Percentiles rank a stretch among this genome's conserved stretches.
Conservation (phyloP, 2,329 filamentous ascomycete genomes). For the Fusarium dimerum region DNA sequence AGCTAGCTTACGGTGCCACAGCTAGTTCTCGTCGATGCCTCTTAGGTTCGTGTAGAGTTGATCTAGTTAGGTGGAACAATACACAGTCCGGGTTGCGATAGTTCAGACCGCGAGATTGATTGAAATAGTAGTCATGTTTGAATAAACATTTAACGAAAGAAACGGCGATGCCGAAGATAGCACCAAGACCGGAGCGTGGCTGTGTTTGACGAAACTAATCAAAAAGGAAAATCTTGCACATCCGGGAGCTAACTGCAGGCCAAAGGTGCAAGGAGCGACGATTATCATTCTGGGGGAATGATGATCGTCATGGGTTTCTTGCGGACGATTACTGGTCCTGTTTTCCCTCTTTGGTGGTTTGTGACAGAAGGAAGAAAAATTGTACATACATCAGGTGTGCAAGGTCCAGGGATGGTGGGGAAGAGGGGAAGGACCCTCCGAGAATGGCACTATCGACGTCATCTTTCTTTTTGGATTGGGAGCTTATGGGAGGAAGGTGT, state of each 20-base stretch:
- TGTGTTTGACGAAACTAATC: neutral
- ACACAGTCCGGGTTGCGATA: too few relatives aligned
- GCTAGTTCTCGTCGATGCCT: too few relatives aligned
- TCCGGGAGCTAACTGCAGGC: neutral
- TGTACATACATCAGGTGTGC: neutral
- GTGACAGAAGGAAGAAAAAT: slow-evolving; percentile 4
- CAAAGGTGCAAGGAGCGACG: slow-evolving; percentile 4
- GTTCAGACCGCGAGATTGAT: too few relatives aligned
- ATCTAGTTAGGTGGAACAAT: too few relatives aligned
- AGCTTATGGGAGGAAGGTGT: slow-evolving; percentile 7
- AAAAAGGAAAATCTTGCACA: too few relatives aligned
- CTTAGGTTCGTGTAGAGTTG: too few relatives aligned
- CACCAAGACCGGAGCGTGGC: neutral
- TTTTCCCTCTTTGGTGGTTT: too few relatives aligned
- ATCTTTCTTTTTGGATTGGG: slow-evolving; percentile 8
- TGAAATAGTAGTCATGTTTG: neutral
- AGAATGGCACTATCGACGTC: slow-evolving; percentile 19
- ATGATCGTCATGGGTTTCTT: slow-evolving; percentile 10
- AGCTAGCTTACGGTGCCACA: too few relatives aligned
- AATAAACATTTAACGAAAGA: slow-evolving; percentile 17
- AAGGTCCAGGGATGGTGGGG: too few relatives aligned
- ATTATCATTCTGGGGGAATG: slow-evolving; percentile 10
- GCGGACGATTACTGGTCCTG: too few relatives aligned
- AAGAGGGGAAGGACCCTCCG: too few relatives aligned
- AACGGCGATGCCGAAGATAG: slow-evolving; percentile 22